Evolutionary conservation across 768 basidiomycete genomes (phyloP).

Genomic region (Boletus sp.): DNA sequence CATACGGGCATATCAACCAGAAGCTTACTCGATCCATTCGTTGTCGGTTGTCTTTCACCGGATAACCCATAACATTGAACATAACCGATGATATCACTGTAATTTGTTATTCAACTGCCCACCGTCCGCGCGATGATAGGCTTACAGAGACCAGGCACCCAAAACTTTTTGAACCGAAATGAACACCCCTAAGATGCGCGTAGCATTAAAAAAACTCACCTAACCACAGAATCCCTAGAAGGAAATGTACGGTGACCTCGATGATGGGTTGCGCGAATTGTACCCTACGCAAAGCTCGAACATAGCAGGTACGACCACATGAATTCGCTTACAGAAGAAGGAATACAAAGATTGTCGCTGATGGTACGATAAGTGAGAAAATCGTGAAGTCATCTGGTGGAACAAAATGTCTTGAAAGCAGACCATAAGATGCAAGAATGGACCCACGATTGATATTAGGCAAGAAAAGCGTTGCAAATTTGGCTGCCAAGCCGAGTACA

Average conservation of each 20-base stretch:
- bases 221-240: slow-evolving; percentile 67
- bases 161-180: slow-evolving; percentile 47
- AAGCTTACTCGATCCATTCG: slow-evolving; percentile 52
- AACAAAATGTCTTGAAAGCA: neutral
- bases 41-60: slow-evolving; percentile 46
- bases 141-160: slow-evolving; percentile 75
- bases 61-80: slow-evolving; percentile 56
- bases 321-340: slow-evolving; percentile 48
- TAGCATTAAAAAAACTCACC: slow-evolving; percentile 40
- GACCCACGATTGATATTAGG: slow-evolving; percentile 61
- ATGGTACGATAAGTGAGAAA: slow-evolving; percentile 64
- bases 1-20: neutral
- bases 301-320: neutral
- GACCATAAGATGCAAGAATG: slow-evolving; percentile 1
- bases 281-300: slow-evolving; percentile 40
- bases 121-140: neutral
- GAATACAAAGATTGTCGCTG: slow-evolving; percentile 62
- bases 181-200: neutral
- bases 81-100: slow-evolving; percentile 67
- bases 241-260: slow-evolving; percentile 54
- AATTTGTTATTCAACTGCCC: slow-evolving; percentile 3
- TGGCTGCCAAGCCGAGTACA: slow-evolving; percentile 66
- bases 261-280: slow-evolving; percentile 69
- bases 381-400: slow-evolving; percentile 65
- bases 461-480: slow-evolving; percentile 67